Percentiles rank a stretch among this genome's conserved stretches.
Conservation (phyloP, 1,284 basidiomycete species). For the Leccinum subfulvum region DNA sequence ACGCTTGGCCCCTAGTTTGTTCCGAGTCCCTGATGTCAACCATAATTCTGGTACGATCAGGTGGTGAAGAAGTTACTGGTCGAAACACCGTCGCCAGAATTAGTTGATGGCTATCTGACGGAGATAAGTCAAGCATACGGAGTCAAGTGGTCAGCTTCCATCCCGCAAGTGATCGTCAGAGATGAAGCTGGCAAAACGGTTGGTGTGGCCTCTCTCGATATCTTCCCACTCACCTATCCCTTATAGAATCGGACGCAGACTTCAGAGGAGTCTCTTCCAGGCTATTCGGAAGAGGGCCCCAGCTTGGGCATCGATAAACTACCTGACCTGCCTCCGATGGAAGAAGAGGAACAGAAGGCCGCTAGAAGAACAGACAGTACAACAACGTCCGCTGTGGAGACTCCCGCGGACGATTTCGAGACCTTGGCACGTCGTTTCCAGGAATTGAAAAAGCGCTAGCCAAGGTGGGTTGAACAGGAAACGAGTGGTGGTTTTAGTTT, state of each 20-base stretch:
- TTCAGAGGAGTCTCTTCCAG: conserved; percentile 27
- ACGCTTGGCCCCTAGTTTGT: conserved; percentile 7
- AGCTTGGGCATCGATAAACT: conserved; percentile 37
- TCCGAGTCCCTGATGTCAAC: background rate
- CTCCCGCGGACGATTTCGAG: conserved; percentile 68
- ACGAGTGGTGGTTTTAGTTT: background rate
- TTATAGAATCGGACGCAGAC: conserved; percentile 6
- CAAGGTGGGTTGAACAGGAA: background rate
- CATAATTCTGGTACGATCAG: conserved; percentile 36
- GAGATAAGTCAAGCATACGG: conserved; percentile 90
- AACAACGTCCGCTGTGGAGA: conserved; percentile 13
- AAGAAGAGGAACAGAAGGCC: conserved; percentile 36
- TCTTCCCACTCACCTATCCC: conserved; percentile 2
- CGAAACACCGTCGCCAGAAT: conserved; percentile 65
- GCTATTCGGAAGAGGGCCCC: conserved; percentile 32
- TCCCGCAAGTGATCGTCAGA: conserved; percentile 2
- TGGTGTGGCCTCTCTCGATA: conserved; percentile 8
- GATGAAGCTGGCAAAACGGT: conserved; percentile 38
- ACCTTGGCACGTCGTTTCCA: conserved; percentile 72
- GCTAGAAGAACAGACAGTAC: conserved; percentile 9
- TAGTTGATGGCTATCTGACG: conserved; percentile 84
- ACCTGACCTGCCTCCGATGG: conserved; percentile 48
- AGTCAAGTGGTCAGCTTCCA: conserved; percentile 62
- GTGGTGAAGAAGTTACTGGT: conserved; percentile 71
- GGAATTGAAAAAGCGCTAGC: conserved; percentile 72